Evolutionary conservation across 768 basidiomycete species (phyloP), one percentile per base, ranked within the genome.

Genomic region (Leccinum truebloodii): DNA sequence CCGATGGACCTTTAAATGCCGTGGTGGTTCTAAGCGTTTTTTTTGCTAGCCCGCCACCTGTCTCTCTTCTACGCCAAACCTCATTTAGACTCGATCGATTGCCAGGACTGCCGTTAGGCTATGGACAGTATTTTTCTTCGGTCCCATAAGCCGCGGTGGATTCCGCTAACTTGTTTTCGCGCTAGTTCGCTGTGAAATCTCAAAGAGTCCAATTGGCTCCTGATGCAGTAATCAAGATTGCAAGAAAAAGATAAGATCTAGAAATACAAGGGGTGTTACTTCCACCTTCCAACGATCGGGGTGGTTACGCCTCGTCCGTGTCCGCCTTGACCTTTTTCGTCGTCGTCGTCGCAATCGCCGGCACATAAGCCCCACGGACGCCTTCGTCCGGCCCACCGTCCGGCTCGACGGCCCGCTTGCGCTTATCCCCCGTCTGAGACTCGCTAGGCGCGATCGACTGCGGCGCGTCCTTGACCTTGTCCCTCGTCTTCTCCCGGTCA

Each of bases 311-410:
- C 28, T 69, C 78, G 49, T 79, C 80, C 3, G 71, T 12, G 20
- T 46, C 20, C 10, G n/a, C 73, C 66, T 80, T 82, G 32, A 65
- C 65, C 69, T 80, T 83, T 60, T 83, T 83, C 41, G 62, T 51
- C 1, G 66, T 60, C 39, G 44, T 16, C n/a, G 41, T 44, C n/a
- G 72, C 68, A 46, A 83, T 73, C 13, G 69, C 55, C 12, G 90
- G 90, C 3, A 86, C 86, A 34, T 75, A 79, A 8, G 76, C 79
- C 1, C 90, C 90, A 24, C 90, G 81, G 12, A 85, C 72, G 10
- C 90, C 90, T 28, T 81, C 79, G 65, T 87, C 83, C 3, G 86
- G 84, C 0, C 87, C 90, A 64, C 90, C 90, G 67, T 92, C 90
- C 2, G 89, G 90, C 68, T 92, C 90, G 0, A 89, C 79, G 1